These are phyloP conservation scores for Cladophialophora bantiana DNA, from an alignment of 2,329 filamentous ascomycete species.

Conservation along the genomic window DNA sequence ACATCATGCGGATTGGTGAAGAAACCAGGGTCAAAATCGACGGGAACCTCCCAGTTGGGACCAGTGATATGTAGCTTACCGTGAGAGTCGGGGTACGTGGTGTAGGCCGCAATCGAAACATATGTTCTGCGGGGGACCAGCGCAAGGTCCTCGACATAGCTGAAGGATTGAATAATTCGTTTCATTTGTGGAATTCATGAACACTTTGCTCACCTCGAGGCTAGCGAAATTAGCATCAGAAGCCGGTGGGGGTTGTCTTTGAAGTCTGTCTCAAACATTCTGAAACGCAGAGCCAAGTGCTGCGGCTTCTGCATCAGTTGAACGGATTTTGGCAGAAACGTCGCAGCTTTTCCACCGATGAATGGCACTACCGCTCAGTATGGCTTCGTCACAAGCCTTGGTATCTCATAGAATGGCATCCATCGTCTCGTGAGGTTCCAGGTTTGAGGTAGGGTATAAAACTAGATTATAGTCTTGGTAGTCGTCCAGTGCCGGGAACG, in stretches of 20 bases:
- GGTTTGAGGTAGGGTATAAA: too few species aligned
- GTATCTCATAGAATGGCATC: too few species aligned
- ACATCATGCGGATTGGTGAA: constrained; percentile 62
- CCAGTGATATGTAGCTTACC: constrained; percentile 62
- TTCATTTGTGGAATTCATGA: too few species aligned
- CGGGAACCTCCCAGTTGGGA: constrained; percentile 45
- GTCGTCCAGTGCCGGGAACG: too few species aligned
- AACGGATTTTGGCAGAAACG: not conserved
- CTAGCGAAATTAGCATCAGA: constrained; percentile 4
- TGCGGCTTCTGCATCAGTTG: constrained; percentile 2
- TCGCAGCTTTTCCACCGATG: too few species aligned
- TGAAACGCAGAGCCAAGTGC: not conserved
- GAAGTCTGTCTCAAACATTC: not conserved
- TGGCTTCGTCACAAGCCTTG: too few species aligned
- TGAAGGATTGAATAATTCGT: too few species aligned
- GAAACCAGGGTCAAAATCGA: constrained; percentile 66
- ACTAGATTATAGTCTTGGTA: too few species aligned
- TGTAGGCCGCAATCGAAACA: not conserved
- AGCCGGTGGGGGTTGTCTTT: not conserved
- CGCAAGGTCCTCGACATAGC: constrained; percentile 31
- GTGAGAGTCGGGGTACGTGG: constrained; percentile 65
- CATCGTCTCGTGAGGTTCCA: too few species aligned
- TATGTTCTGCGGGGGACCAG: constrained; percentile 43
- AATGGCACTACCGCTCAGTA: too few species aligned
- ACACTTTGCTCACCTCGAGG: not conserved